Percentiles rank a stretch among this genome's conserved stretches.
Evolutionary conservation across 768 basidiomycete genomes (phyloP).

Genomic region (Boletus eberwhitei): DNA sequence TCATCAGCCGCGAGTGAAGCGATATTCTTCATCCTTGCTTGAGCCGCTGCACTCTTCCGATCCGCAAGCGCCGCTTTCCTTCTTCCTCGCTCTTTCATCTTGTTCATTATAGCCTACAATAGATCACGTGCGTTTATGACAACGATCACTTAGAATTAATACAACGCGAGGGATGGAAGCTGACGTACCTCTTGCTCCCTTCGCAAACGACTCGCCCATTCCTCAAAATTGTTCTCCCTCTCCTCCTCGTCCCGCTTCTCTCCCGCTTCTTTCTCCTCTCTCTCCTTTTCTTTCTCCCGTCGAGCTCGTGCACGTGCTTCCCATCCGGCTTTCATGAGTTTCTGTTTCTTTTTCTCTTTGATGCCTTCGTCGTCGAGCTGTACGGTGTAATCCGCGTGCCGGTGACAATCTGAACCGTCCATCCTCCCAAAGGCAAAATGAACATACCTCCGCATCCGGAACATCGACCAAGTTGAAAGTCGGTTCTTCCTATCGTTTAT

Average conservation of each 20-base stretch:
- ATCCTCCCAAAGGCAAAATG: neutral
- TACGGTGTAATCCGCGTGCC: too few species aligned
- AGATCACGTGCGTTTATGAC: neutral
- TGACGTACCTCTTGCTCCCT: conserved; percentile 73
- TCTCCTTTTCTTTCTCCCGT: conserved; percentile 85
- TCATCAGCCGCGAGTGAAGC: conserved; percentile 89
- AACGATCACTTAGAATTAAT: neutral
- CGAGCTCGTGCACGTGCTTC: conserved; percentile 83
- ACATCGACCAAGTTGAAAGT: conserved; percentile 89
- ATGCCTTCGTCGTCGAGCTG: conserved; percentile 86
- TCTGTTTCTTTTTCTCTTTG: conserved; percentile 94
- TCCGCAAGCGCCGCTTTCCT: conserved; percentile 81
- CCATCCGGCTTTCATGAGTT: conserved; percentile 87
- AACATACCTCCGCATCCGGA: conserved; percentile 77
- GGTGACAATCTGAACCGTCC: neutral
- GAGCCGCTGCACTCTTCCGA: conserved; percentile 91
- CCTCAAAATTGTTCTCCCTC: conserved; percentile 62
- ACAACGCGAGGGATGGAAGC: neutral
- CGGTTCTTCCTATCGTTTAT: conserved; percentile 60
- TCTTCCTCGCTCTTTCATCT: conserved; percentile 81
- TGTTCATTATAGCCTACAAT: conserved; percentile 66
- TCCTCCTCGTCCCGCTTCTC: conserved; percentile 69
- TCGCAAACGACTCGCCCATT: conserved; percentile 73
- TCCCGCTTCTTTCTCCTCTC: conserved; percentile 59
- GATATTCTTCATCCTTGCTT: conserved; percentile 95